Conservation (phyloP, 345 rosid species). For the Abelmoschus esculentus region DNA sequence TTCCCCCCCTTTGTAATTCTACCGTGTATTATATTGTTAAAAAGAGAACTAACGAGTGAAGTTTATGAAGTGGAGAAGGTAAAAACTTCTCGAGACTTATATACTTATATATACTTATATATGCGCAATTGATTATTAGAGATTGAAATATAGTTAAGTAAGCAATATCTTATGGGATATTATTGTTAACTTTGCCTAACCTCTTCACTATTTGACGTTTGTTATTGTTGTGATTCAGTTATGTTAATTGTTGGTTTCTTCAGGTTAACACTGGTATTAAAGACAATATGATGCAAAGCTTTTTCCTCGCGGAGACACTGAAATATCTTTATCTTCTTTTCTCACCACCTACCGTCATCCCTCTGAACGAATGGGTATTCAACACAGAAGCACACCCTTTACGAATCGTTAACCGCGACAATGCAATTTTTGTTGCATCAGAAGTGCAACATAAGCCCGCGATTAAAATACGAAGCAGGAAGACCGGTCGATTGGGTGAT, state of each 20-base stretch:
- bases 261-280: constrained; percentile 80
- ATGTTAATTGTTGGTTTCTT: neutral
- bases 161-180: too few species aligned
- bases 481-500: neutral
- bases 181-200: too few species aligned
- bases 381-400: constrained; percentile 97
- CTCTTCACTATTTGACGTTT: too few species aligned
- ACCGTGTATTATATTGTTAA: too few species aligned
- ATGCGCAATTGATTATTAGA: neutral
- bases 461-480: neutral
- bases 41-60: neutral
- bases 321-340: constrained; percentile 86
- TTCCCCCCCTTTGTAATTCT: neutral
- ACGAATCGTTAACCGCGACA: constrained; percentile 37
- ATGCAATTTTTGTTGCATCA: neutral
- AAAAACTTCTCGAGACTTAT: neutral
- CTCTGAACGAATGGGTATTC: constrained; percentile 95
- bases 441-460: neutral
- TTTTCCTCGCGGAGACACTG: constrained; percentile 92
- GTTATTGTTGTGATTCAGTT: neutral
- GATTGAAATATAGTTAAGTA: neutral
- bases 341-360: constrained; percentile 72
- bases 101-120: too few species aligned
- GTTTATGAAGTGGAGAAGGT: neutral
- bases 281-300: constrained; percentile 98